Base-by-base conservation (phyloP, 805 yeast genomes). In the Kluyveromyces siamensis region DNA sequence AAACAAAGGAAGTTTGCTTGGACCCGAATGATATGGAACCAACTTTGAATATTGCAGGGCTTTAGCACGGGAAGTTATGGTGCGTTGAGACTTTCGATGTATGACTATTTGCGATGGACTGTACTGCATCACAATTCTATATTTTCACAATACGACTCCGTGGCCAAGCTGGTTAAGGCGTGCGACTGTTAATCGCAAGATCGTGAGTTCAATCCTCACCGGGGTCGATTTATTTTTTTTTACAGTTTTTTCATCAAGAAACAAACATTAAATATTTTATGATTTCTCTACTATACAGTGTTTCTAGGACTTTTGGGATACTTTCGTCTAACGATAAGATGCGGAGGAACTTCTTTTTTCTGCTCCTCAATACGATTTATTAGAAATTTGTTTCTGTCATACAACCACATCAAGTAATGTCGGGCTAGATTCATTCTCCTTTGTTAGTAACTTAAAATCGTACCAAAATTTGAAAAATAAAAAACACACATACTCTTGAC, bases 131-230 rank as follows among this genome's bases (percentile, higher is more conserved):
- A 21, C 6, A 21, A n/a, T n/a, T n/a, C n/a, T n/a, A n/a, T n/a
- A n/a, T n/a, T n/a, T n/a, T 21, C 25, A 21, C 25, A 21, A 21
- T 21, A 21, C 11, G 76, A 72, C 75, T 72, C 66, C 75, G 70
- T 73, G 77, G 77, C 78, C 79, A 74, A 74, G 78, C 68, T 74
- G 77, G 77, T 69, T 72, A 73, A 74, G 78, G 78, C 78, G 76
- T 73, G 77, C 78, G 79, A 74, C 79, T 74, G 79, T 74, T 74
- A 75, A 75, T 75, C 79, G 78, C 78, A 75, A 75, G 79, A 75
- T 72, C 79, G 79, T 63, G 77, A 74, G 79, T 74, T 74, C 79
- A 67, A 74, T 66, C 79, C 79, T 74, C 77, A 63, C 79, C 72
- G 75, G 63, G 79, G 77, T 74, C 79, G 78, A 21, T 51, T 49